Evolutionary conservation across 768 basidiomycete species (phyloP), one percentile per base, ranked within the genome.

Genomic region (Psilocybe subaeruginosa): DNA sequence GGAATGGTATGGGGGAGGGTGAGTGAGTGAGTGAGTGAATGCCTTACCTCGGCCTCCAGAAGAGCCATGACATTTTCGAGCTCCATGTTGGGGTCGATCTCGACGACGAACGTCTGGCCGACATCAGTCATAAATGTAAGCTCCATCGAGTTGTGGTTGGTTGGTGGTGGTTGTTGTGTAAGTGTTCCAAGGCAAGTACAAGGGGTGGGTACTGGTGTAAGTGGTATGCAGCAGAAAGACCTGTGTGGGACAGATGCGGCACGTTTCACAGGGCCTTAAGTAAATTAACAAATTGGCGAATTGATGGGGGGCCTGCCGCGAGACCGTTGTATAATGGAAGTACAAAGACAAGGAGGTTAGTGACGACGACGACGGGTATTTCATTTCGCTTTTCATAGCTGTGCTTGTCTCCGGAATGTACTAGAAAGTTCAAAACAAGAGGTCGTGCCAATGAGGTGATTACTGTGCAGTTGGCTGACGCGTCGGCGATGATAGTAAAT

Each of bases 31-130:
- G 16, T 30, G 30, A 59, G 12, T 9, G 8, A 27, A 8, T 31
- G n/a, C 72, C 88, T 73, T 72, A 95, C 97, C 86, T 98, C 96
- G 0, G 90, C 96, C 75, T 97, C 95, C n/a, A 97, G 81, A 56
- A 98, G 80, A 11, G 93, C 97, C 84, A 91, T 90, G 39, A 98
- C 88, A 72, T 96, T 91, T 79, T 93, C 92, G 30, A 99, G 84
- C 73, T 93, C 88, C 92, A 98, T 95, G 56, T 82, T 83, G 1
- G 92, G 84, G 76, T 95, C 93, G 66, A 97, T 93, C 70, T 98
- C 96, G 54, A 97, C 77, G 43, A 75, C 69, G 66, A 84, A 91
- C 1, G 81, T 77, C 58, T 87, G 79, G 7, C 90, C 91, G 19
- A 82, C 63, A 64, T 92, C 91, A 52, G 79, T 90, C 47, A 86